Base-by-base conservation (phyloP, 495 filamentous ascomycete species). In the Neurospora tetrasperma region DNA sequence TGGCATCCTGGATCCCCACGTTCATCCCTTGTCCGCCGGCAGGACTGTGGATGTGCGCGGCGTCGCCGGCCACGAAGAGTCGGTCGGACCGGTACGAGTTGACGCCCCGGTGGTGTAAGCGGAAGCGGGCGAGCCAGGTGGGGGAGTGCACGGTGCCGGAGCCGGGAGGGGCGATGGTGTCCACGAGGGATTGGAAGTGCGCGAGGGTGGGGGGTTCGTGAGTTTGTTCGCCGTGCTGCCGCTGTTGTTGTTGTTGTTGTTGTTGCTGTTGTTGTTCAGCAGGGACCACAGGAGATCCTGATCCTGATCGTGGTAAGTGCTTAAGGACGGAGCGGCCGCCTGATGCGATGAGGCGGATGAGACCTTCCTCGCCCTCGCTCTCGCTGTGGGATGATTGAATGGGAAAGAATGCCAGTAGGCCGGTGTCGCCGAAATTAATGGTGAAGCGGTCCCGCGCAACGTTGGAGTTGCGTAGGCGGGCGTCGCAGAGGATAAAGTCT, bases 1-100 rank as follows among this genome's bases (percentile, higher is more conserved):
- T 80, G 0, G 87, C 82, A 70, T 90, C 88, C 46, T 86, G 84
- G 38, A 90, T 86, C 0, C 89, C 88, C 0, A 86, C 86, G 74
- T 91, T 91, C 83, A 90, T 86, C 4, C 89, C 89, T 70, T 88
- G 88, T 1, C 85, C 88, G 0, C 86, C 88, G 0, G 83, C 84
- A 0, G 88, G 87, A 42, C 84, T 86, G 75, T 89, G 86, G 40
- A 86, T 87, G 73, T 91, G 89, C 4, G 86, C 87, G 6, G 88
- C 84, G 77, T 90, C 88, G 16, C 88, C 88, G 39, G 85, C 87
- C 0, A 89, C 79, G 40, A 90, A 84, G 4, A 89, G 78, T 5
- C 84, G 80, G 16, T 78, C 73, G 27, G 80, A 73, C 18, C 78
- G 74, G 70, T 82, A 83, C 40, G 75, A 76, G 70, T 77, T 80